Evolutionary conservation across 805 yeast genomes (phyloP), one percentile per base, ranked within the genome.

Genomic region (Yarrowia hollandica): DNA sequence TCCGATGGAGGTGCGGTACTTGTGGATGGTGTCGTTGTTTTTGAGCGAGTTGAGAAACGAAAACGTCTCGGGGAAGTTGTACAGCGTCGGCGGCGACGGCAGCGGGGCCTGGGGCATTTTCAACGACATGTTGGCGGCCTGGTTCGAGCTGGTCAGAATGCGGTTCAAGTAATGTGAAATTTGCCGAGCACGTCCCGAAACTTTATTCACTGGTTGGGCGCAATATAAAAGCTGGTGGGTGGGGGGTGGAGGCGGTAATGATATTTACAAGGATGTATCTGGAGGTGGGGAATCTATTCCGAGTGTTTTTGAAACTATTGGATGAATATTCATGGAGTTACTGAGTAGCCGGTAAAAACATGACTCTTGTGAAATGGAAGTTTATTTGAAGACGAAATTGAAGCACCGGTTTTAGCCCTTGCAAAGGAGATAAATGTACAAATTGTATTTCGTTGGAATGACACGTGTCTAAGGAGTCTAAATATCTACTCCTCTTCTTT

Each of bases 1-100:
- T 55, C 86, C 67, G 1, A 83, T 70, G 9, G 86, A 78, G 1
- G 83, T 76, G 60, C 82, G 74, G 72, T 79, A 83, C 21, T 35
- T 35, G 44, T 52, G 58, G 22, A 48, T 11, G 9, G 39, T 33
- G 12, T 48, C 55, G 39, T 48, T 48, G 12, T n/a, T 12, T 15
- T 33, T 30, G 12, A 48, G 55, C 39, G 31, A 31, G 39, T 48
- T 48, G 55, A 48, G 55, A 14, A 33, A 22, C 15, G 38, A 8
- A 10, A 48, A 22, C 4, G 39, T 15, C 21, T 30, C 39, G 39
- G 55, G 55, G 16, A 48, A 48, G 55, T 33, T 48, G 39, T 48
- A 33, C 12, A 48, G 55, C 30, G 34, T 11, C 3, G 38, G 39
- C 25, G 39, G 39, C 39, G 16, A 19, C 35, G 23, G 34, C 52